Percentiles rank a stretch among this genome's conserved stretches.
These are phyloP conservation scores for Tulasnella sp. DNA, from an alignment of 768 basidiomycete genomes.

Conservation along the genomic window DNA sequence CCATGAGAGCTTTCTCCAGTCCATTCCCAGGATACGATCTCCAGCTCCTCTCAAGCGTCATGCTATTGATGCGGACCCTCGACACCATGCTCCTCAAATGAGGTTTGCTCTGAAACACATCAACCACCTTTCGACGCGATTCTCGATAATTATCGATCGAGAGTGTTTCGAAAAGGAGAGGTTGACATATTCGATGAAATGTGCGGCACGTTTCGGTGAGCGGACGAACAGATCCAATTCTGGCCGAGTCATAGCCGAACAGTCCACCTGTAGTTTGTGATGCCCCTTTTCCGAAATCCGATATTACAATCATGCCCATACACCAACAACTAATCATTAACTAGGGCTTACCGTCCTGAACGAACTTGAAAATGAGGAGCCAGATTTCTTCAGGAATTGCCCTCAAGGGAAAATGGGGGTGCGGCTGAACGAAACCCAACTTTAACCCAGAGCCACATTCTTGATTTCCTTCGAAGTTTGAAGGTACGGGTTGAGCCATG, in stretches of 20 bases:
- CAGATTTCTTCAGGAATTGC: too few relatives aligned
- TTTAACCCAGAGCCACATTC: too few relatives aligned
- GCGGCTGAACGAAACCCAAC: too few relatives aligned
- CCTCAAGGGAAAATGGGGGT: conserved; percentile 17
- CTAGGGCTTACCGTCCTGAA: not conserved
- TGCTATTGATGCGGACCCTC: too few relatives aligned
- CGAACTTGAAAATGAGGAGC: too few relatives aligned
- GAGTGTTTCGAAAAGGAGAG: not conserved
- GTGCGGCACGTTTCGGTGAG: not conserved
- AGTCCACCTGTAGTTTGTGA: too few relatives aligned
- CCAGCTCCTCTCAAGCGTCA: too few relatives aligned
- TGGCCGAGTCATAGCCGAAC: not conserved
- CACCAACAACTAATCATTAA: not conserved
- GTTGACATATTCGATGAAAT: not conserved
- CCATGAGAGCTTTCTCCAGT: not conserved
- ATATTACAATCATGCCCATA: not conserved
- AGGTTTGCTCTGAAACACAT: not conserved
- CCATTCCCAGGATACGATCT: too few relatives aligned
- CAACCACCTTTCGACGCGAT: too few relatives aligned
- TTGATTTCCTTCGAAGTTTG: too few relatives aligned
- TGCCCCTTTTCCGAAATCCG: not conserved
- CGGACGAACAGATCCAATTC: not conserved
- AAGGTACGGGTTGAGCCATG: too few relatives aligned
- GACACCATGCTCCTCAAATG: not conserved
- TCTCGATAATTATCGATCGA: not conserved